phyloP scores from a whole-genome alignment of 306 rosid species.

The Trichosanthes truncata region DNA sequence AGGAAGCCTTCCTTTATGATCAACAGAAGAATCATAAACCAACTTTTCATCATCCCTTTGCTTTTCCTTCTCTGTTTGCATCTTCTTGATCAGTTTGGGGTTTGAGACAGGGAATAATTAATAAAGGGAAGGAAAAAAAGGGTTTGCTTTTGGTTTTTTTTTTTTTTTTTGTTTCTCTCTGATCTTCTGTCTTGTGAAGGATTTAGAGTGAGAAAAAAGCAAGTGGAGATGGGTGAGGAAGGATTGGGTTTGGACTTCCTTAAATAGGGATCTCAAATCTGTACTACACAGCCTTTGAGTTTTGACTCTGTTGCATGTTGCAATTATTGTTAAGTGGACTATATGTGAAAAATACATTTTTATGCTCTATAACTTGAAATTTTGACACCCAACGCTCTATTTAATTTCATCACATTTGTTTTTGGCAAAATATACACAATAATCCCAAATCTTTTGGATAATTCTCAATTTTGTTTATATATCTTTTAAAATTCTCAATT shows the following conservation, averaged over 20 bases:
- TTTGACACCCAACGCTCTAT: no score
- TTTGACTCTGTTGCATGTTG: neutral
- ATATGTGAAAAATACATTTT: neutral
- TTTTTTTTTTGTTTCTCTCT: neutral
- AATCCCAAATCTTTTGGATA: no score
- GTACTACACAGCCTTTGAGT: neutral
- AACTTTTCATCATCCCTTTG: constrained; percentile 17
- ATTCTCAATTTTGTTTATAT: no score
- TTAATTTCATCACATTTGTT: no score
- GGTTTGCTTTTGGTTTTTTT: neutral
- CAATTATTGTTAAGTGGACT: neutral
- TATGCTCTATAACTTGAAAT: neutral
- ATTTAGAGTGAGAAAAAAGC: neutral
- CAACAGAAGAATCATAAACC: constrained; percentile 58
- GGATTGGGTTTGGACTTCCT: neutral
- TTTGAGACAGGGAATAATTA: neutral
- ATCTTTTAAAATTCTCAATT: no score
- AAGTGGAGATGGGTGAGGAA: neutral
- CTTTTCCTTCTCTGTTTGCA: constrained; percentile 20
- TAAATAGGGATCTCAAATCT: neutral
- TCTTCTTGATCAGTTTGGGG: neutral
- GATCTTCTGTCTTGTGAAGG: neutral
- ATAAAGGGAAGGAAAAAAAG: neutral
- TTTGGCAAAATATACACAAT: no score
- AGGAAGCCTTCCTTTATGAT: constrained; percentile 42